A percentile compares a stretch with the other conserved stretches of the same genome.
Evolutionary conservation across 306 rosid species (phyloP).

Genomic region (Malus asiatica): DNA sequence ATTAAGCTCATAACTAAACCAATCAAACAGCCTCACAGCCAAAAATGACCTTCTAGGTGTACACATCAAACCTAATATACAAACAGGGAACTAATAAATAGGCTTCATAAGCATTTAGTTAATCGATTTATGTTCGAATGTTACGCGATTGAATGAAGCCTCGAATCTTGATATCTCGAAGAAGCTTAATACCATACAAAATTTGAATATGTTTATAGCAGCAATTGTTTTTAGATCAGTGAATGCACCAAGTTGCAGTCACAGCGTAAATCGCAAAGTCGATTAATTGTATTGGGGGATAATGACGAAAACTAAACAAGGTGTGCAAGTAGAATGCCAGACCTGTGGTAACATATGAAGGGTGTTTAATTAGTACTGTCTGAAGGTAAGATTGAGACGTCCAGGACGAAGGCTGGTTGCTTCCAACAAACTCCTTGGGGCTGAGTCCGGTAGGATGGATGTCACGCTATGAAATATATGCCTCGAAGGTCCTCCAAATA

Average conservation of each 20-base stretch:
- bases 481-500: slow-evolving; percentile 65
- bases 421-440: slow-evolving; percentile 35
- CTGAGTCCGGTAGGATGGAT: slow-evolving; percentile 43
- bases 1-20: neutral
- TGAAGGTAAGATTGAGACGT: slow-evolving; percentile 65
- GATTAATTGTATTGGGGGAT: neutral
- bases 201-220: neutral
- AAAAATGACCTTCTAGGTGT: neutral
- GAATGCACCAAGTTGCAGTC: neutral
- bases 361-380: slow-evolving; percentile 20
- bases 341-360: neutral
- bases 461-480: slow-evolving; percentile 64
- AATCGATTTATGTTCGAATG: neutral
- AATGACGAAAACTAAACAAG: neutral
- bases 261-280: slow-evolving; percentile 8
- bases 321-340: neutral
- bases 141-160: neutral
- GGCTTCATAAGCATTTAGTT: neutral
- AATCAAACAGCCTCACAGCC: slow-evolving; percentile 5
- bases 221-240: neutral
- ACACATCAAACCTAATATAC: neutral
- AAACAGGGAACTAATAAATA: neutral
- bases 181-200: neutral
- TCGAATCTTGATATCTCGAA: neutral
- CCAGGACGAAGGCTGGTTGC: slow-evolving; percentile 44